Evolutionary conservation across 208 protist genomes (phyloP).

Genomic region (Acanthamoeba lenticulata): DNA sequence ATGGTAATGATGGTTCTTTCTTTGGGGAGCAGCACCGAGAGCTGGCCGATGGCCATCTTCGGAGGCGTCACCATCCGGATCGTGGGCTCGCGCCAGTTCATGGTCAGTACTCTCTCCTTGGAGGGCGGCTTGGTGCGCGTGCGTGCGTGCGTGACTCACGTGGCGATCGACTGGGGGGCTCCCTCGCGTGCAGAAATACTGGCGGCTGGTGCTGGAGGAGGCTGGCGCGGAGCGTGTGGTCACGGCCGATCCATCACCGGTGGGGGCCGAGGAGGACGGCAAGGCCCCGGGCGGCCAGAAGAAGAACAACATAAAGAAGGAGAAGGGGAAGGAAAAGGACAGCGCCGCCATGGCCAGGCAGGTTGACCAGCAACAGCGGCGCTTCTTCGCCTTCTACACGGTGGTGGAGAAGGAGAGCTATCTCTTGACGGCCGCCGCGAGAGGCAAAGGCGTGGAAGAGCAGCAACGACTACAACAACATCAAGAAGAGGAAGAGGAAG

Average conservation of each 20-base stretch:
- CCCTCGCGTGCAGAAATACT: slow-evolving; percentile 23
- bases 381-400: background rate
- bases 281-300: background rate
- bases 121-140: background rate
- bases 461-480: background rate
- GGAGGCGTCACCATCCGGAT: background rate
- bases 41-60: slow-evolving; percentile 3
- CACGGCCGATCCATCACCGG: background rate
- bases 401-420: background rate
- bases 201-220: slow-evolving; percentile 36
- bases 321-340: background rate
- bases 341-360: too few species aligned
- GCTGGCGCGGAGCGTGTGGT: background rate
- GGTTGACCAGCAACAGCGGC: background rate
- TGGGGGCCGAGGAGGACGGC: background rate
- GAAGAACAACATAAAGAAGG: background rate
- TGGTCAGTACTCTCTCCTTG: background rate
- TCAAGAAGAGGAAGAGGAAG: background rate
- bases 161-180: too few species aligned
- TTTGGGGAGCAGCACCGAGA: slow-evolving; percentile 26
- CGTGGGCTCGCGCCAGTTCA: slow-evolving; percentile 28
- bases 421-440: background rate
- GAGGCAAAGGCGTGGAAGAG: background rate
- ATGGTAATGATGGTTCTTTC: too few species aligned
- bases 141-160: too few species aligned